Evolutionary conservation across 768 basidiomycete species (phyloP).

Genomic region (Nidularia pulvinata): DNA sequence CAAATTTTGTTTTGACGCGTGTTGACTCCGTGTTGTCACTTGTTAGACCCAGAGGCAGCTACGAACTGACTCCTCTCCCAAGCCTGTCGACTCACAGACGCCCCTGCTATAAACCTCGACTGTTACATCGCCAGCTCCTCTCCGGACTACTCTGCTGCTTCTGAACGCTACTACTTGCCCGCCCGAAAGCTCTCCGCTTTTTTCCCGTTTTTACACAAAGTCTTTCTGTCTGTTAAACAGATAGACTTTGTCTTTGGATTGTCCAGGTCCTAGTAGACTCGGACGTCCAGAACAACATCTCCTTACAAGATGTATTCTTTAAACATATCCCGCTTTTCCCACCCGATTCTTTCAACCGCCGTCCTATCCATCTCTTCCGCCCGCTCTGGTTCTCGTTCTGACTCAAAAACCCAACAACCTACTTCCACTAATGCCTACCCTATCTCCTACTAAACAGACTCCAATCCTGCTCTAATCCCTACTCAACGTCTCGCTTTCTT

Average conservation of each 20-base stretch:
- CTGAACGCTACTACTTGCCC: background rate
- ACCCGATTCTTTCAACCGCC: conserved; percentile 14
- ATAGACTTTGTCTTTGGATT: conserved; percentile 36
- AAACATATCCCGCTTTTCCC: conserved; percentile 15
- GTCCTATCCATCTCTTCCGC: conserved; percentile 3
- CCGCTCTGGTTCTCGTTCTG: background rate
- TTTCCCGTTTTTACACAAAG: conserved; percentile 8
- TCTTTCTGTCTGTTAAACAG: conserved; percentile 27
- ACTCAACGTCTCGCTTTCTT: conserved; percentile 17
- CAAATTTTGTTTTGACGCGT: background rate
- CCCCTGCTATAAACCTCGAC: background rate
- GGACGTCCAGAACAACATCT: conserved; percentile 28
- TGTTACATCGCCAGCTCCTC: conserved; percentile 4
- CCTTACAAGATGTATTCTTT: conserved; percentile 37
- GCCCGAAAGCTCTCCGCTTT: background rate
- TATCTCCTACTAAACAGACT: conserved; percentile 30
- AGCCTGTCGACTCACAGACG: conserved; percentile 1
- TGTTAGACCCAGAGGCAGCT: conserved; percentile 13
- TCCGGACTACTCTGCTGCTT: conserved; percentile 8
- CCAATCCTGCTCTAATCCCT: conserved; percentile 19
- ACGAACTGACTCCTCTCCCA: conserved; percentile 13
- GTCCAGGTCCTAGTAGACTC: conserved; percentile 41
- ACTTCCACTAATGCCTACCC: conserved; percentile 27
- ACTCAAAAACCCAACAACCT: conserved; percentile 11
- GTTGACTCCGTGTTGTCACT: conserved; percentile 6